phyloP scores from a whole-genome alignment of 2,329 filamentous ascomycete species.

The Ophiostoma montium region DNA sequence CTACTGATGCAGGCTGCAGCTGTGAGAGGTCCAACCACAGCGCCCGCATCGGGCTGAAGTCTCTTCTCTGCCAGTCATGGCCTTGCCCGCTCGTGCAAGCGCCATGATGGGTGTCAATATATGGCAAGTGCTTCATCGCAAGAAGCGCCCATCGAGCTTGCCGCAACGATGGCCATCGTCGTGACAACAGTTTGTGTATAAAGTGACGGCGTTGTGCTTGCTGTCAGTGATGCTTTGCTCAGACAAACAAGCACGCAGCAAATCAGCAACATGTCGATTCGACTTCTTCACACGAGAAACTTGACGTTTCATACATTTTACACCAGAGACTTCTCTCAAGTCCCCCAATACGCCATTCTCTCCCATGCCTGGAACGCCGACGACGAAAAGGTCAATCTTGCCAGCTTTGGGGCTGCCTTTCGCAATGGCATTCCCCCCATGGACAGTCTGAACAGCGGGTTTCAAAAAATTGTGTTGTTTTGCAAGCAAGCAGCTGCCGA shows the following conservation, averaged over 20 bases:
- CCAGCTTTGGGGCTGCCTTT: not conserved
- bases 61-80: too few relatives aligned
- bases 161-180: too few relatives aligned
- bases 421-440: not conserved
- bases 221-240: not conserved
- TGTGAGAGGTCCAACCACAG: too few relatives aligned
- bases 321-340: not conserved
- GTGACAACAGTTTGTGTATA: too few relatives aligned
- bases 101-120: too few relatives aligned
- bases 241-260: not conserved
- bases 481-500: not conserved
- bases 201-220: too few relatives aligned
- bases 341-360: slow-evolving; percentile 14
- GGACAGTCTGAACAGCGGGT: not conserved
- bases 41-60: too few relatives aligned
- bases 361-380: slow-evolving; percentile 10
- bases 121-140: too few relatives aligned
- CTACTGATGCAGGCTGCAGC: too few relatives aligned
- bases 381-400: slow-evolving; percentile 11
- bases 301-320: not conserved
- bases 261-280: slow-evolving; percentile 1
- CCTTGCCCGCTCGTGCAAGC: too few relatives aligned
- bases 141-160: too few relatives aligned
- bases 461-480: not conserved
- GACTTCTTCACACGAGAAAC: not conserved